Percentiles rank a stretch among this genome's conserved stretches.
These are phyloP conservation scores for Barnettozyma populi DNA, from an alignment of 805 yeast genomes.

Conservation along the genomic window DNA sequence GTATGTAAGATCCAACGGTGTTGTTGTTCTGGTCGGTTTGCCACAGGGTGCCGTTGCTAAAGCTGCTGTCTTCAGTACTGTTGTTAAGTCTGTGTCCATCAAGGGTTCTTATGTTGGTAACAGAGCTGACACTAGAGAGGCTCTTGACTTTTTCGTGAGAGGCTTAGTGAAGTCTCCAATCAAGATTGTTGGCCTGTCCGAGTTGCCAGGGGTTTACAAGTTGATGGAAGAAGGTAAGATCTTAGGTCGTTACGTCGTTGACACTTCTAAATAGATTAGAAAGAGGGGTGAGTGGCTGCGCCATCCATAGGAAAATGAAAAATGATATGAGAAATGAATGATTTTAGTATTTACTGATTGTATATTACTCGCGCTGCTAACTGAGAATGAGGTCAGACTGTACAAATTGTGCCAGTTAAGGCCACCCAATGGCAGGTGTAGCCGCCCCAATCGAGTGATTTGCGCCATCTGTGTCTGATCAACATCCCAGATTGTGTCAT, in stretches of 20 bases:
- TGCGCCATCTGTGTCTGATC: too few relatives aligned
- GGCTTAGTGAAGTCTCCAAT: constrained; percentile 61
- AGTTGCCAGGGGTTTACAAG: constrained; percentile 45
- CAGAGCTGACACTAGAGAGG: constrained; percentile 47
- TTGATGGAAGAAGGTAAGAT: constrained; percentile 53
- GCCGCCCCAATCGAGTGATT: too few relatives aligned
- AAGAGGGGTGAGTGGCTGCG: too few relatives aligned
- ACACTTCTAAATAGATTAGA: constrained; percentile 48
- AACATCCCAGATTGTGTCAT: too few relatives aligned
- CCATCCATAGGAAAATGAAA: neutral
- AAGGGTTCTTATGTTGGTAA: constrained; percentile 31
- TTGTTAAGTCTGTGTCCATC: constrained; percentile 42
- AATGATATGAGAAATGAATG: neutral
- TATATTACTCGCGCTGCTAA: too few relatives aligned
- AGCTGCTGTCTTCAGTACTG: constrained; percentile 43
- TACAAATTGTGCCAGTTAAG: too few relatives aligned
- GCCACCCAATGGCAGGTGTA: too few relatives aligned
- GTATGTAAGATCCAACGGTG: constrained; percentile 55
- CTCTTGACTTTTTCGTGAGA: constrained; percentile 60
- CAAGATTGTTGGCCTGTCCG: constrained; percentile 50
- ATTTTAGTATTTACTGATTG: neutral
- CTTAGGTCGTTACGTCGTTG: constrained; percentile 78
- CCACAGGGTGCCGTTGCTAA: constrained; percentile 46
- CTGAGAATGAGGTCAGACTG: too few relatives aligned
- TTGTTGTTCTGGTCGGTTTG: constrained; percentile 57